Evolutionary conservation across 75 land plant species (phyloP).

Genomic region (Picea glauca): DNA sequence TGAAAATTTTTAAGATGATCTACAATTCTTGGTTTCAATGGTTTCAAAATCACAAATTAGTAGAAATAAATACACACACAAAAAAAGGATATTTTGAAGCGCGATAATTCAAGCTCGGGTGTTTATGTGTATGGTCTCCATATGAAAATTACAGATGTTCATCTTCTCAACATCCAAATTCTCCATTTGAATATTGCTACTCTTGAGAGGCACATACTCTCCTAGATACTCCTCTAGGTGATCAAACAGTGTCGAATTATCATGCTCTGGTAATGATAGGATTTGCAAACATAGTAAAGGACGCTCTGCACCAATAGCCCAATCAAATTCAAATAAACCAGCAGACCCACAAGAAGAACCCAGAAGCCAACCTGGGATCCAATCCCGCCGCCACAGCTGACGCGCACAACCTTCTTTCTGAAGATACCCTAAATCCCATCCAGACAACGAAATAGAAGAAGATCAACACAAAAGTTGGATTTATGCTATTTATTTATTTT

Average conservation of each 20-base stretch:
- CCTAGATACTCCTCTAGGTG: constrained; percentile 94
- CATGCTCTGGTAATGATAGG: constrained; percentile 82
- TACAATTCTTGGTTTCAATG: too few species aligned
- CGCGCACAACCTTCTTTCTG: constrained; percentile 39
- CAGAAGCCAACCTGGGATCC: constrained; percentile 36
- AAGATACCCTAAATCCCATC: constrained; percentile 19
- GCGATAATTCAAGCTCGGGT: too few species aligned
- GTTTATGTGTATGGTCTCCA: too few species aligned
- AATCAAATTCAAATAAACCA: constrained; percentile 55
- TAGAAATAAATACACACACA: too few species aligned
- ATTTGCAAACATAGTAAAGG: constrained; percentile 90
- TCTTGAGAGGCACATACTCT: constrained; percentile 96
- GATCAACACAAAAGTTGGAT: constrained; percentile 26
- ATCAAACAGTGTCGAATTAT: constrained; percentile 73
- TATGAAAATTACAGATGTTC: too few species aligned
- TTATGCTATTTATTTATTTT: too few species aligned
- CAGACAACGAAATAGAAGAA: constrained; percentile 42
- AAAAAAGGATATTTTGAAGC: too few species aligned
- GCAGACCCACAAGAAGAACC: constrained; percentile 36
- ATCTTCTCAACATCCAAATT: not conserved
- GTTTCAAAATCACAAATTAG: too few species aligned
- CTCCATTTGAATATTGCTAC: constrained; percentile 77
- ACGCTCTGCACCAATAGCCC: constrained; percentile 89
- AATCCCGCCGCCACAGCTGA: constrained; percentile 15
- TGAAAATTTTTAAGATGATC: too few species aligned